phyloP scores from a whole-genome alignment of 2,329 filamentous ascomycete genomes.

The Sphaerulina vaccinii region DNA sequence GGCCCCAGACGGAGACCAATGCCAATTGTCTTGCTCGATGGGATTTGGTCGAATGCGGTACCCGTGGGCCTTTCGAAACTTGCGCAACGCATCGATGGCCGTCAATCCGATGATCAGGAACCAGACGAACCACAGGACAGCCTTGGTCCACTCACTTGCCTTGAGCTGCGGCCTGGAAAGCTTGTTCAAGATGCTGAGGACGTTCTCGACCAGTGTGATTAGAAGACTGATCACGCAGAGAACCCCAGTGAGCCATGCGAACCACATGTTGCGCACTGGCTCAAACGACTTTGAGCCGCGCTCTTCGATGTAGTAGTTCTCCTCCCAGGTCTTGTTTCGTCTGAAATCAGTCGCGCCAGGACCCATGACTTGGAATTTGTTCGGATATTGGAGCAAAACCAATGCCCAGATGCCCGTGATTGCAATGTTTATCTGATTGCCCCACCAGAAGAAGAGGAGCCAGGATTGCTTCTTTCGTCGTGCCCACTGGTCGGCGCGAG shows the following conservation, averaged over 20 bases:
- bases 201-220: conserved; percentile 6
- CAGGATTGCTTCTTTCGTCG: conserved; percentile 4
- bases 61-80: too few relatives aligned
- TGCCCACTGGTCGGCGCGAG: not conserved
- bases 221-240: conserved; percentile 2
- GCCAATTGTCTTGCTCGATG: too few relatives aligned
- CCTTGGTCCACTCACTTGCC: conserved; percentile 8
- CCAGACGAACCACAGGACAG: conserved; percentile 3
- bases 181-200: conserved; percentile 6
- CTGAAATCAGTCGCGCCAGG: conserved; percentile 9
- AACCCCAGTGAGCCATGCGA: conserved; percentile 2
- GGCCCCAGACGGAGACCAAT: too few relatives aligned
- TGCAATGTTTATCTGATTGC: conserved; percentile 5
- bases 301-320: conserved; percentile 1
- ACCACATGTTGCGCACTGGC: conserved; percentile 5
- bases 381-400: not conserved
- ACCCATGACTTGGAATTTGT: conserved; percentile 3
- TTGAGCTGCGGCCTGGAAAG: conserved; percentile 1
- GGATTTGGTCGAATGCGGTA: too few relatives aligned
- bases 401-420: conserved; percentile 1
- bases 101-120: too few relatives aligned
- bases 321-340: too few relatives aligned
- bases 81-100: too few relatives aligned
- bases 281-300: too few relatives aligned
- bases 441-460: conserved; percentile 6